Percentiles rank a stretch among this genome's conserved stretches.
phyloP scores from a whole-genome alignment of 2,329 filamentous ascomycete species.

The Aspergillus tamarii region DNA sequence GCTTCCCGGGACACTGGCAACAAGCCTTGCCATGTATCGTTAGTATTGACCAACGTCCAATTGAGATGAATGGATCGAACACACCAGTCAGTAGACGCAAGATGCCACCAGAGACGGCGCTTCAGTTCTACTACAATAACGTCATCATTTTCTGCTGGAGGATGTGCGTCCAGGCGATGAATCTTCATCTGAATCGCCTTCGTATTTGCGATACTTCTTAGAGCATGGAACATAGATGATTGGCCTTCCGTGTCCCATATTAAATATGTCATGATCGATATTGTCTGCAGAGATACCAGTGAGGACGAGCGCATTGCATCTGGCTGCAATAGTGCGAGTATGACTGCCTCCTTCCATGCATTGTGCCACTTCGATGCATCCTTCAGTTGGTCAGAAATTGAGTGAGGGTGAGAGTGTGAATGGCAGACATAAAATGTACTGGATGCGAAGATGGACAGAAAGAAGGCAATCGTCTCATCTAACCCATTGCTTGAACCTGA shows the following conservation, averaged over 20 bases:
- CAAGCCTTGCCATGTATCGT: neutral
- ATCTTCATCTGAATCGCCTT: conserved; percentile 5
- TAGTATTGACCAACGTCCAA: neutral
- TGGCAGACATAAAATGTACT: neutral
- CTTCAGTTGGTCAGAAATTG: neutral
- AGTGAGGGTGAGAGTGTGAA: neutral
- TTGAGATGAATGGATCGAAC: neutral
- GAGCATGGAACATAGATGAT: conserved; percentile 1
- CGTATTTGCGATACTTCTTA: conserved; percentile 5
- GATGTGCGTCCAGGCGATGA: neutral
- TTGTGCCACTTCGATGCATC: neutral
- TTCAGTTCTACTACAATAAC: neutral
- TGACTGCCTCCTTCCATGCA: conserved; percentile 3
- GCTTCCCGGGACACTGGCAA: neutral
- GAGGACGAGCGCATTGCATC: neutral
- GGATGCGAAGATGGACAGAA: neutral
- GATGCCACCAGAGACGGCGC: conserved; percentile 6
- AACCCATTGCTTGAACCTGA: neutral
- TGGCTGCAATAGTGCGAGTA: neutral
- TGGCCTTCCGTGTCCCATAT: conserved; percentile 8
- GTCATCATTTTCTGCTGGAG: neutral
- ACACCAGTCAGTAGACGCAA: conserved; percentile 5
- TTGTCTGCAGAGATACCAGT: neutral
- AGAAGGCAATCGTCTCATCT: neutral
- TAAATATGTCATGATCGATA: neutral